Evolutionary conservation across 768 basidiomycete species (phyloP).

Genomic region (Naematelia encephala): DNA sequence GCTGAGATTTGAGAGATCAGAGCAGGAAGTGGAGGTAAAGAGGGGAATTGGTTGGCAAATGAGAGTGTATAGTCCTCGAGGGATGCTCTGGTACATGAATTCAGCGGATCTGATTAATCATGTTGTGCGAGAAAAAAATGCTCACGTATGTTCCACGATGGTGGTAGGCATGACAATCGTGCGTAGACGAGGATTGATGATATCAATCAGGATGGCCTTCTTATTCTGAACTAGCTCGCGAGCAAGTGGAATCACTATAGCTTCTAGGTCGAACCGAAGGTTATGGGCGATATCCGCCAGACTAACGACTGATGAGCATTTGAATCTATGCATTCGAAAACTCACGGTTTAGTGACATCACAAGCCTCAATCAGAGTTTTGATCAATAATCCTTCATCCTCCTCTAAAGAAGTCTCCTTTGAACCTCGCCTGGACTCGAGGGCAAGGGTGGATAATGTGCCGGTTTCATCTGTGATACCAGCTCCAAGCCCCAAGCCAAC

Average conservation of each 20-base stretch:
- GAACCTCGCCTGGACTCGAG: constrained; percentile 8
- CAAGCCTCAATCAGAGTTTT: constrained; percentile 39
- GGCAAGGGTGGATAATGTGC: neutral
- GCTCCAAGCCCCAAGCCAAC: constrained; percentile 24
- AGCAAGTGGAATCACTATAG: constrained; percentile 81
- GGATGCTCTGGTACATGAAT: constrained; percentile 49
- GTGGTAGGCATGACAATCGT: constrained; percentile 69
- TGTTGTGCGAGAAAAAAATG: constrained; percentile 2
- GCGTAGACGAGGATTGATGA: constrained; percentile 71
- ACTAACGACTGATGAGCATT: constrained; percentile 14
- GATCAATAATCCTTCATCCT: constrained; percentile 42
- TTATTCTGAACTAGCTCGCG: constrained; percentile 87
- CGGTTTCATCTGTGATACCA: neutral
- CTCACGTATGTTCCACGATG: constrained; percentile 40
- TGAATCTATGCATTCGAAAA: neutral
- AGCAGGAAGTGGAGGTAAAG: constrained; percentile 50
- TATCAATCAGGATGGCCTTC: constrained; percentile 82
- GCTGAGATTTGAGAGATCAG: constrained; percentile 74
- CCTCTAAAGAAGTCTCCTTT: constrained; percentile 49
- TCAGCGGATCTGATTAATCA: no score
- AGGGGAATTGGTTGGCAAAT: constrained; percentile 21
- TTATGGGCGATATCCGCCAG: constrained; percentile 46
- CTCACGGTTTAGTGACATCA: constrained; percentile 46
- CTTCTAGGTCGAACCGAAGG: constrained; percentile 45
- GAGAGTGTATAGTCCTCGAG: constrained; percentile 52